These are phyloP conservation scores for Pythium plurisporium DNA, from an alignment of 352 stramenopile species.

Conservation along the genomic window DNA sequence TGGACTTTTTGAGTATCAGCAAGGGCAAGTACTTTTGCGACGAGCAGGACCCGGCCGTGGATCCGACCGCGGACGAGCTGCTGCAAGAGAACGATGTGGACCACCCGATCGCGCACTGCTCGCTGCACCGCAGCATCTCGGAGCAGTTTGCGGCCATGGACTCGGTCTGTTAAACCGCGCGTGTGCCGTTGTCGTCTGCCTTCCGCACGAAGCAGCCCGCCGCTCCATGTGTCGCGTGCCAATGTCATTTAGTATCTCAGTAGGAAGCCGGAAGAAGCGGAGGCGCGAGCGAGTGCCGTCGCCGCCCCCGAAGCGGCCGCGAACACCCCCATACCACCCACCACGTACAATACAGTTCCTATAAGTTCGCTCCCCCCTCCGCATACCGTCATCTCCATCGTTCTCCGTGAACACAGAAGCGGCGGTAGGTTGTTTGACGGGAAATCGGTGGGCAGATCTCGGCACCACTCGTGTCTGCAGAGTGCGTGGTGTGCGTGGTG, in stretches of 20 bases:
- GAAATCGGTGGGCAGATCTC: background rate
- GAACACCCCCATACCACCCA: background rate
- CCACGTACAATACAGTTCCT: conserved; percentile 15
- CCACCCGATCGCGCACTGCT: conserved; percentile 64
- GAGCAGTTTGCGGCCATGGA: conserved; percentile 72
- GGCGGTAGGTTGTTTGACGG: background rate
- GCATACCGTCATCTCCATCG: background rate
- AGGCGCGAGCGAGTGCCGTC: background rate
- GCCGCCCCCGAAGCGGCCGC: background rate
- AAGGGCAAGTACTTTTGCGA: conserved; percentile 74
- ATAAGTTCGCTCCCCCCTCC: conserved; percentile 6
- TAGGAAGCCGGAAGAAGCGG: background rate
- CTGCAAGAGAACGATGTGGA: conserved; percentile 53
- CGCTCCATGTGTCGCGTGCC: conserved; percentile 2
- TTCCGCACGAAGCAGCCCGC: no score
- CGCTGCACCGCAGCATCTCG: conserved; percentile 70
- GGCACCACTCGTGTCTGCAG: background rate
- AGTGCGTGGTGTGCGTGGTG: no score
- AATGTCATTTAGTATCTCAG: conserved; percentile 10
- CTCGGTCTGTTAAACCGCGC: conserved; percentile 57
- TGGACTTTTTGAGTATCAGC: conserved; percentile 79
- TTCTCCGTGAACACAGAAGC: background rate
- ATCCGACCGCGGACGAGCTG: conserved; percentile 10
- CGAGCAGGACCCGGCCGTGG: conserved; percentile 25
- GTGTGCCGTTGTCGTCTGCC: no score